Evolutionary conservation across 805 yeast species (phyloP).

Genomic region (Saturnispora sekii): DNA sequence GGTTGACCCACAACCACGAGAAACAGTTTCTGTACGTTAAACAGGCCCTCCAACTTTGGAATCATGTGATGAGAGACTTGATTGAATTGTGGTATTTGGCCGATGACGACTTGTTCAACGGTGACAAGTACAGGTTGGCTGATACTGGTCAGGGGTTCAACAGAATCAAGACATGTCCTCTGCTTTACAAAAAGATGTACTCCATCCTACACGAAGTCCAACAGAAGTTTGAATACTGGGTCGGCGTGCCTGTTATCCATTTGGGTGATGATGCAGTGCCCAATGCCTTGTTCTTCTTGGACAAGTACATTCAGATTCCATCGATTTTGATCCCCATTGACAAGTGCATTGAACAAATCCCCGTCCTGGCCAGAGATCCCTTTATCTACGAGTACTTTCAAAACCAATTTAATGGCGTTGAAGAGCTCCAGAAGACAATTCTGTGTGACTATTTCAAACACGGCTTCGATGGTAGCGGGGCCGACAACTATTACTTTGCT

Average conservation of each 20-base stretch:
- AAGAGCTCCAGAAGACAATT: slow-evolving; percentile 40
- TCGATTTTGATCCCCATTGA: slow-evolving; percentile 67
- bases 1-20: slow-evolving; percentile 63
- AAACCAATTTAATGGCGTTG: slow-evolving; percentile 47
- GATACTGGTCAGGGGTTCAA: slow-evolving; percentile 80
- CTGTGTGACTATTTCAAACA: slow-evolving; percentile 45
- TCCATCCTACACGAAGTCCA: slow-evolving; percentile 59
- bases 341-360: slow-evolving; percentile 45
- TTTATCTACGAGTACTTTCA: slow-evolving; percentile 40
- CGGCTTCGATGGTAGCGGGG: slow-evolving; percentile 74
- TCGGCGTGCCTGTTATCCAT: slow-evolving; percentile 73
- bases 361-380: slow-evolving; percentile 41
- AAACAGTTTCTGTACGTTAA: slow-evolving; percentile 67
- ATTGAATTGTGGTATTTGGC: slow-evolving; percentile 69
- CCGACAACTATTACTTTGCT: slow-evolving; percentile 74
- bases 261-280: slow-evolving; percentile 81
- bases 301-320: slow-evolving; percentile 74
- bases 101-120: slow-evolving; percentile 58
- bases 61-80: slow-evolving; percentile 69
- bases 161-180: slow-evolving; percentile 66
- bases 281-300: slow-evolving; percentile 68
- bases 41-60: slow-evolving; percentile 70
- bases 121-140: slow-evolving; percentile 44
- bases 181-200: slow-evolving; percentile 61
- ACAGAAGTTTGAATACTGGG: slow-evolving; percentile 54